phyloP scores from a whole-genome alignment of 2,329 filamentous ascomycete genomes.

The Mycosphaerella arachidis region DNA sequence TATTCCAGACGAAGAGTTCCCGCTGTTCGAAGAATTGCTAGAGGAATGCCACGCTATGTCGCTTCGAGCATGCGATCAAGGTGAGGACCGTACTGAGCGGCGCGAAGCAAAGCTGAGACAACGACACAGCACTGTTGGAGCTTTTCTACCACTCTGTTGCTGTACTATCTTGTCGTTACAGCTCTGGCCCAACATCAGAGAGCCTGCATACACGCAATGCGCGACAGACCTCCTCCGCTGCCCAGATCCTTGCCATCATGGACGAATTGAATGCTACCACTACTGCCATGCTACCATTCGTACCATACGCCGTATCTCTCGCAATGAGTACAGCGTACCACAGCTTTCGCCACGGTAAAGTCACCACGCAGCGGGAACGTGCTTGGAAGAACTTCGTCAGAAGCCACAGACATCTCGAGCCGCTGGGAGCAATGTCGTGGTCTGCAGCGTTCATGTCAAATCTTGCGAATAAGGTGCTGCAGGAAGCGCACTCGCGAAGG shows the following conservation, averaged over 20 bases:
- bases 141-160: slow-evolving; percentile 7
- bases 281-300: slow-evolving; percentile 3
- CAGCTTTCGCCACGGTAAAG: slow-evolving; percentile 5
- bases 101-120: not conserved
- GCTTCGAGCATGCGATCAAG: slow-evolving; percentile 1
- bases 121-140: slow-evolving; percentile 3
- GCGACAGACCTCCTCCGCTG: slow-evolving; percentile 6
- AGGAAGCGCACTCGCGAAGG: not conserved
- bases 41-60: slow-evolving; percentile 2
- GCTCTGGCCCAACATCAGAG: not conserved
- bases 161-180: slow-evolving; percentile 6
- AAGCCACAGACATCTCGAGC: slow-evolving; percentile 3
- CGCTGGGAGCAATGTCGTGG: slow-evolving; percentile 5
- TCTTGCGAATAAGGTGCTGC: slow-evolving; percentile 8
- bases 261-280: not conserved
- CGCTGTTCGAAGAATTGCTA: slow-evolving; percentile 10
- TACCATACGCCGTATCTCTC: slow-evolving; percentile 11
- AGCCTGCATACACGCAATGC: slow-evolving; percentile 4
- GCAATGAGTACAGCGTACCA: slow-evolving; percentile 8
- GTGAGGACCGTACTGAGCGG: not conserved
- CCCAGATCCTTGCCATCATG: slow-evolving; percentile 12
- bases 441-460: slow-evolving; percentile 10
- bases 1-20: slow-evolving; percentile 10
- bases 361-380: slow-evolving; percentile 4
- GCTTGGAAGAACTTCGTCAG: not conserved